Conservation (phyloP, 179 eudicot species). For the Amaranthus tricolor region DNA sequence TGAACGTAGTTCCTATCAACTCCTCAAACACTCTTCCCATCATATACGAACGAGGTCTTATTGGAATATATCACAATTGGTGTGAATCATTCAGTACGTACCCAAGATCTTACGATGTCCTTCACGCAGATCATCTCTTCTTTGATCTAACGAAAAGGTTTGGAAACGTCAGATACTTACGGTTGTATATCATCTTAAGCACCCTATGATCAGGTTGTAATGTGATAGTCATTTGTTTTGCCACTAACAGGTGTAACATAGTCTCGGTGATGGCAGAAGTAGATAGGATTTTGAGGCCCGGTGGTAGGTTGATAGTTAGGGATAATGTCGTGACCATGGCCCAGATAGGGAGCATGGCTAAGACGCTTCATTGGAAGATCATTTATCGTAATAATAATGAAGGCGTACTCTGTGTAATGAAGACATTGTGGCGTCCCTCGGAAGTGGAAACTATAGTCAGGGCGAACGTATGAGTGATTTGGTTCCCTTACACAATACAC, state of each 20-base stretch:
- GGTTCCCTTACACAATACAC: not conserved
- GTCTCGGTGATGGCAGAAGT: conserved; percentile 42
- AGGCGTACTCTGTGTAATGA: conserved; percentile 31
- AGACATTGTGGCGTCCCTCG: conserved; percentile 46
- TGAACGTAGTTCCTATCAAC: conserved; percentile 47
- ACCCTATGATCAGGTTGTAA: not conserved
- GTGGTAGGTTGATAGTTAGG: conserved; percentile 35
- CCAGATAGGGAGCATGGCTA: conserved; percentile 34
- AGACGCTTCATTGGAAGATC: conserved; percentile 43
- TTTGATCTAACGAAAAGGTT: conserved; percentile 36
- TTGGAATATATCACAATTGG: conserved; percentile 51
- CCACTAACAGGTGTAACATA: conserved; percentile 33
- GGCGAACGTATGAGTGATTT: conserved; percentile 27
- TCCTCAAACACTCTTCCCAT: conserved; percentile 44
- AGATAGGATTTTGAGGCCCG: conserved; percentile 45
- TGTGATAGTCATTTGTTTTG: not conserved
- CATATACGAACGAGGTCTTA: conserved; percentile 45
- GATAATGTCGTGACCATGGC: conserved; percentile 32
- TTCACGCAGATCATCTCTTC: conserved; percentile 45
- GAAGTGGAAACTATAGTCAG: conserved; percentile 32
- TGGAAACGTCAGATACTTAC: not conserved
- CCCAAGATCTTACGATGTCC: conserved; percentile 50
- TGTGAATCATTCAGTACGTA: conserved; percentile 48
- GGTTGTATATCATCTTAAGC: not conserved
- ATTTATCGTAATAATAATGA: conserved; percentile 22